Evolutionary conservation across 495 filamentous ascomycete species (phyloP).

Genomic region (Xylaria longipes): DNA sequence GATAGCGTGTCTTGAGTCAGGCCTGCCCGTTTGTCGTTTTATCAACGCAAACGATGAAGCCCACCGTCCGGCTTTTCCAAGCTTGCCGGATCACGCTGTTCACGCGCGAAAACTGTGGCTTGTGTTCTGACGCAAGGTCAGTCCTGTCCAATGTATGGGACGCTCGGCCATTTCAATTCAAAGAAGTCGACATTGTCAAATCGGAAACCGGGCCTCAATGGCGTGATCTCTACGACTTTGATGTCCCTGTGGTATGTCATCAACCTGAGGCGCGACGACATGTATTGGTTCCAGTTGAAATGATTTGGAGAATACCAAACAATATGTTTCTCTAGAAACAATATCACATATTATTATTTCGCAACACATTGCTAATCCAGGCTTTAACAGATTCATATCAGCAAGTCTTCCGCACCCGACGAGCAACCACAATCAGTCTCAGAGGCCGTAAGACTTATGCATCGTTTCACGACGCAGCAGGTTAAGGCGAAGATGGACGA

Average conservation of each 20-base stretch:
- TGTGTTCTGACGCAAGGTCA: constrained; percentile 78
- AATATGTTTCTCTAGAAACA: neutral
- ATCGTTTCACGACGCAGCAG: constrained; percentile 75
- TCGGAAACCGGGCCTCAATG: constrained; percentile 64
- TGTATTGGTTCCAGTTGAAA: neutral
- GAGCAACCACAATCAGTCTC: constrained; percentile 60
- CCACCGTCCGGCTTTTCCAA: constrained; percentile 54
- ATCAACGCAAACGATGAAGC: constrained; percentile 42
- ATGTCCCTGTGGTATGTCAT: constrained; percentile 76
- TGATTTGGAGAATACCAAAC: neutral
- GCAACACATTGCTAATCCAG: neutral
- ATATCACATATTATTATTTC: constrained; percentile 5
- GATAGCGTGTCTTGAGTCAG: too few species aligned
- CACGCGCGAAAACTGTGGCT: constrained; percentile 76
- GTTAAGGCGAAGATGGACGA: constrained; percentile 74
- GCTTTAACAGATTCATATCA: constrained; percentile 67
- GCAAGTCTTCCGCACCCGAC: constrained; percentile 52
- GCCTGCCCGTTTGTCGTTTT: too few species aligned
- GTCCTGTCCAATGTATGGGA: constrained; percentile 75
- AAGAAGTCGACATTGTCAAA: constrained; percentile 80
- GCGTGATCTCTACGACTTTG: constrained; percentile 87
- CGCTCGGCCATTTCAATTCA: constrained; percentile 71
- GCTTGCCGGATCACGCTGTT: constrained; percentile 80
- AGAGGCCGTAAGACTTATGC: constrained; percentile 79
- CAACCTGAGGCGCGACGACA: neutral